phyloP scores from a whole-genome alignment of 768 basidiomycete genomes.

The Phaeotremella skinneri region DNA sequence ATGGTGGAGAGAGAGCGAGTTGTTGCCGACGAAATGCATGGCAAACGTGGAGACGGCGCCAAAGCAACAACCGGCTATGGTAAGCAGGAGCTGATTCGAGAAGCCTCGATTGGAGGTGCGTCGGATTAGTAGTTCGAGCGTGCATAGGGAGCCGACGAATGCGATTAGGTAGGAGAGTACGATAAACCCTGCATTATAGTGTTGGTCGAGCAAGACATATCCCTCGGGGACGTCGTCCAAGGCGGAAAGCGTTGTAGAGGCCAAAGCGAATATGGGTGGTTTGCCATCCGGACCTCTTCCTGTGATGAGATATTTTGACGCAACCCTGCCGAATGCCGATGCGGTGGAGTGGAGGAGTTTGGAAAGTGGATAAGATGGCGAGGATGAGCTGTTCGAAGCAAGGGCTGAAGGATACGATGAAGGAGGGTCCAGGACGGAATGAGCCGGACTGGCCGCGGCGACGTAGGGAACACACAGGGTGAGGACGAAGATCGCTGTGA shows the following conservation, averaged over 20 bases:
- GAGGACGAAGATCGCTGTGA: conserved; percentile 13
- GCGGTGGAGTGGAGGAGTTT: neutral
- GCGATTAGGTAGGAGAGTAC: conserved; percentile 48
- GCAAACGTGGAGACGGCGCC: conserved; percentile 52
- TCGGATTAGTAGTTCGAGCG: conserved; percentile 50
- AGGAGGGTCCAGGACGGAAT: neutral
- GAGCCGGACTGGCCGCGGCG: conserved; percentile 20
- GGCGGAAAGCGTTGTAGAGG: neutral
- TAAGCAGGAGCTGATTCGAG: conserved; percentile 45
- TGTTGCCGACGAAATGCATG: conserved; percentile 54
- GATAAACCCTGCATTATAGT: conserved; percentile 47
- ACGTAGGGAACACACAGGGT: conserved; percentile 33
- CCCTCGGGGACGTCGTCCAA: conserved; percentile 28
- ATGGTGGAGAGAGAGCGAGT: conserved; percentile 46
- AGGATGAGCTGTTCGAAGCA: conserved; percentile 3
- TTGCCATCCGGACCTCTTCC: neutral
- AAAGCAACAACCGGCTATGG: conserved; percentile 48
- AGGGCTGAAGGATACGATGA: neutral
- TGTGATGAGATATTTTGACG: neutral
- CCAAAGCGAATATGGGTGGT: neutral
- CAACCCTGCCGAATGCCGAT: neutral
- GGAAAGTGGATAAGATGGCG: neutral
- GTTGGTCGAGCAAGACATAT: conserved; percentile 40
- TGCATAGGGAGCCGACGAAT: conserved; percentile 50
- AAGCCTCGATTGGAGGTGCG: conserved; percentile 50